phyloP scores from a whole-genome alignment of 495 filamentous ascomycete genomes.

The Penicillium bialowiezense region DNA sequence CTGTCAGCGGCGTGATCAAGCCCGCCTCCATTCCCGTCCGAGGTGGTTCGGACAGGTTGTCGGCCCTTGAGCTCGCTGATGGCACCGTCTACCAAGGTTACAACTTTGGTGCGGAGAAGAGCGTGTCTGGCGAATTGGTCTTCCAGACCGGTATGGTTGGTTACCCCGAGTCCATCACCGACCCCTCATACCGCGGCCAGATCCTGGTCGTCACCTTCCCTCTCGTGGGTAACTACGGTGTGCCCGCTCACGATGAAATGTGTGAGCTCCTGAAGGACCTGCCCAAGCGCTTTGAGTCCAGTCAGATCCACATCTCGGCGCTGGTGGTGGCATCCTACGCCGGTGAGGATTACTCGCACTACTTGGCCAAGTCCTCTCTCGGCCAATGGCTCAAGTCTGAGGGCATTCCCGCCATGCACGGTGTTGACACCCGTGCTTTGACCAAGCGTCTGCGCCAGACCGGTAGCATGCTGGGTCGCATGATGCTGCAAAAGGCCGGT shows the following conservation, averaged over 20 bases:
- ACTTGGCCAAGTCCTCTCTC: slow-evolving; percentile 82
- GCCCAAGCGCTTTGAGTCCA: slow-evolving; percentile 87
- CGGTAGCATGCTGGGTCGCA: slow-evolving; percentile 93
- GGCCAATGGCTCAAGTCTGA: slow-evolving; percentile 95
- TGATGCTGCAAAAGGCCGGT: slow-evolving; percentile 68
- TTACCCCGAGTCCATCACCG: slow-evolving; percentile 92
- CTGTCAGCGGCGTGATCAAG: slow-evolving; percentile 40
- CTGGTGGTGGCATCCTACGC: slow-evolving; percentile 86
- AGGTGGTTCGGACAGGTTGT: slow-evolving; percentile 53
- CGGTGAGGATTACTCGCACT: slow-evolving; percentile 92
- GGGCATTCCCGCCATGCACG: slow-evolving; percentile 92
- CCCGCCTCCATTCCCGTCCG: slow-evolving; percentile 47
- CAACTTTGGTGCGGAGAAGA: slow-evolving; percentile 92
- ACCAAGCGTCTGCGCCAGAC: slow-evolving; percentile 91
- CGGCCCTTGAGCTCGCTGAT: slow-evolving; percentile 88
- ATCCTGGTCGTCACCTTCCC: slow-evolving; percentile 91
- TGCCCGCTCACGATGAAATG: slow-evolving; percentile 77
- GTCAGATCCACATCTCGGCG: slow-evolving; percentile 87
- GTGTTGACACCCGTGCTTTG: slow-evolving; percentile 88
- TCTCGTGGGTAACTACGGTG: slow-evolving; percentile 91
- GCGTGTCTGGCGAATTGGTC: slow-evolving; percentile 90
- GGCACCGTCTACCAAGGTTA: slow-evolving; percentile 84
- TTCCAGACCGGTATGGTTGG: slow-evolving; percentile 99
- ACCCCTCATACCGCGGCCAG: slow-evolving; percentile 89
- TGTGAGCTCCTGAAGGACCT: slow-evolving; percentile 80